These are phyloP conservation scores for Trichoderma orchidacearum DNA, from an alignment of 495 filamentous ascomycete species.

Conservation along the genomic window DNA sequence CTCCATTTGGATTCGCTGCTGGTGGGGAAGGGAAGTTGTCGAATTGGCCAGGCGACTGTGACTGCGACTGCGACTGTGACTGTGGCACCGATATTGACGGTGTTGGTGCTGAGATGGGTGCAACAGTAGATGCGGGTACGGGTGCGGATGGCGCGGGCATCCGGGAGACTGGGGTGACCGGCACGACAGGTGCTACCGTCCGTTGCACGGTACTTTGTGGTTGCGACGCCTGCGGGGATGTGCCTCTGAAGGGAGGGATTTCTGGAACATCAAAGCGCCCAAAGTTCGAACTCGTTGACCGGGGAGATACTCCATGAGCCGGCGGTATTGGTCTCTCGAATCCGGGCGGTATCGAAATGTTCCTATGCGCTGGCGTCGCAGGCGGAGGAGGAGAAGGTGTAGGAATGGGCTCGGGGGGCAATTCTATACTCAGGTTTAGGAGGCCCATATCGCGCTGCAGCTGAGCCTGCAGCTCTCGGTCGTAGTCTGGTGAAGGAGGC, in stretches of 20 bases:
- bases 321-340: not conserved
- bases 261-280: constrained; percentile 31
- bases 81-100: not conserved
- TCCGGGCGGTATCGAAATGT: not conserved
- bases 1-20: constrained; percentile 30
- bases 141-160: not conserved
- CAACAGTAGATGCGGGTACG: not conserved
- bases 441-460: constrained; percentile 45
- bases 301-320: not conserved
- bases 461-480: constrained; percentile 44
- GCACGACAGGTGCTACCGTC: not conserved
- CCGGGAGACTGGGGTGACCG: not conserved
- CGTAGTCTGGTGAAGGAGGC: constrained; percentile 40
- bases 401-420: not conserved
- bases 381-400: not conserved
- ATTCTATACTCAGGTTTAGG: constrained; percentile 19
- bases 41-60: not conserved
- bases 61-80: not conserved
- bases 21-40: constrained; percentile 28
- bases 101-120: constrained; percentile 3
- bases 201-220: not conserved
- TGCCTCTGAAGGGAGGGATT: constrained; percentile 39
- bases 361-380: not conserved
- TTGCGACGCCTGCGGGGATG: not conserved
- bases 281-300: constrained; percentile 15